phyloP scores from a whole-genome alignment of 2,329 filamentous ascomycete genomes.

The Diplodia mutila region DNA sequence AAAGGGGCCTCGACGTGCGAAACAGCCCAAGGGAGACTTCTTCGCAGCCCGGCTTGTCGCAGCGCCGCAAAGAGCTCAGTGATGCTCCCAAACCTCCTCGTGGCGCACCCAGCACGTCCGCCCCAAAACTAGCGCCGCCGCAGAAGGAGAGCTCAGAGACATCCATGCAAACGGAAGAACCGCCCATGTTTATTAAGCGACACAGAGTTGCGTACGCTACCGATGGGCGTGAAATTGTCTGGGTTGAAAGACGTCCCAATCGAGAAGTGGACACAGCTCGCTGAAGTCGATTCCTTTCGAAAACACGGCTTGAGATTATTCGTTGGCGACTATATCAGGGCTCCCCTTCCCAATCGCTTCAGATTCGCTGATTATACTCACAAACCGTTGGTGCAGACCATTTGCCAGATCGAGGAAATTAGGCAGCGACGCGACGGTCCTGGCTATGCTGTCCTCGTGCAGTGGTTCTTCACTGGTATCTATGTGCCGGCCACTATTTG shows the following conservation, averaged over 20 bases:
- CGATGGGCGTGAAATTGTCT: slow-evolving; percentile 16
- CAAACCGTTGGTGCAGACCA: slow-evolving; percentile 10
- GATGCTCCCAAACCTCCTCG: background rate
- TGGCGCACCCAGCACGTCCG: background rate
- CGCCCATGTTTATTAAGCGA: slow-evolving; percentile 15
- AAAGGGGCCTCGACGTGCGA: background rate
- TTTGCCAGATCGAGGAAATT: slow-evolving; percentile 7
- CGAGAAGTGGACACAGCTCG: slow-evolving; percentile 13
- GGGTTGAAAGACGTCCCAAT: slow-evolving; percentile 3
- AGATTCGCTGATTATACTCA: slow-evolving; percentile 17
- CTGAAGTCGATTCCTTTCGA: background rate
- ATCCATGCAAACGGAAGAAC: background rate
- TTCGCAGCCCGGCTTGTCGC: background rate
- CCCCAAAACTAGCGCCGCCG: background rate
- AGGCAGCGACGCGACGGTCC: background rate
- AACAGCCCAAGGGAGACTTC: background rate
- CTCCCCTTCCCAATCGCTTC: slow-evolving; percentile 17
- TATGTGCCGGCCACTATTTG: slow-evolving; percentile 5
- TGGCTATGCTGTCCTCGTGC: slow-evolving; percentile 11
- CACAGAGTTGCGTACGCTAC: slow-evolving; percentile 12
- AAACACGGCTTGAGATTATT: background rate
- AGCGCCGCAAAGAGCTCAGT: slow-evolving; percentile 2
- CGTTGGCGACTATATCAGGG: slow-evolving; percentile 14
- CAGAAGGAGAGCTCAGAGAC: background rate
- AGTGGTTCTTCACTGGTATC: slow-evolving; percentile 9